These are phyloP conservation scores for Trichoderma koningii DNA, from an alignment of 2,329 filamentous ascomycete genomes.

Conservation along the genomic window DNA sequence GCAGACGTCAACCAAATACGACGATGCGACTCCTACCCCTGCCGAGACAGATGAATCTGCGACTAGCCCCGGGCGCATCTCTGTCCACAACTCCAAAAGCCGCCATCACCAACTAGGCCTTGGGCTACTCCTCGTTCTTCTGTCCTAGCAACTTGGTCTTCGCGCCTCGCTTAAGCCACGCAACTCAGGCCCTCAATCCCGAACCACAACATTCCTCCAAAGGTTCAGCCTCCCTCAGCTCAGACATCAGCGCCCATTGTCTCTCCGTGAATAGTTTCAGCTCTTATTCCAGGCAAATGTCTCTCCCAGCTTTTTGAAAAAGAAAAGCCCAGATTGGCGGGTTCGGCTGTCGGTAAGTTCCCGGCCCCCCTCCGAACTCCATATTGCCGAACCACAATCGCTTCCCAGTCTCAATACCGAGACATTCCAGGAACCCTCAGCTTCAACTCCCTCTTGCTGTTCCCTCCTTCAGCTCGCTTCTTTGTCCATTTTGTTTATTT, in stretches of 20 bases:
- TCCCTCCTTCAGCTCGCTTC: neutral
- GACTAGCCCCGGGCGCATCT: conserved; percentile 1
- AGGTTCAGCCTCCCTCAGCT: neutral
- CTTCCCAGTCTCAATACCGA: conserved; percentile 11
- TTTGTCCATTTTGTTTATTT: neutral
- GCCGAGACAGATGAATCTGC: neutral
- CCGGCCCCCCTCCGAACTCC: neutral
- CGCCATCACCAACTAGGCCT: neutral
- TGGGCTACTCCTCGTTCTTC: neutral
- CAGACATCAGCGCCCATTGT: neutral
- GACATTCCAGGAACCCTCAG: neutral
- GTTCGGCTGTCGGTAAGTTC: conserved; percentile 14
- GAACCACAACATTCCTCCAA: neutral
- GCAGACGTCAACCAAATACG: neutral
- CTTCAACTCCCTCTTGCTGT: neutral
- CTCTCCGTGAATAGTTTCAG: neutral
- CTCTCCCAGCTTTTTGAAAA: conserved; percentile 7
- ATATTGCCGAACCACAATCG: conserved; percentile 12
- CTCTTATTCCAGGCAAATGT: conserved; percentile 3
- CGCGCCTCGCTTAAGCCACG: neutral
- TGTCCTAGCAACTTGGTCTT: neutral
- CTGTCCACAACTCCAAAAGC: neutral
- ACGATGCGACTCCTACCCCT: neutral
- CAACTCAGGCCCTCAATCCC: neutral
- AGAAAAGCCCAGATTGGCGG: conserved; percentile 1